Conservation (phyloP, 345 rosid species). For the Conringia planisiliqua region DNA sequence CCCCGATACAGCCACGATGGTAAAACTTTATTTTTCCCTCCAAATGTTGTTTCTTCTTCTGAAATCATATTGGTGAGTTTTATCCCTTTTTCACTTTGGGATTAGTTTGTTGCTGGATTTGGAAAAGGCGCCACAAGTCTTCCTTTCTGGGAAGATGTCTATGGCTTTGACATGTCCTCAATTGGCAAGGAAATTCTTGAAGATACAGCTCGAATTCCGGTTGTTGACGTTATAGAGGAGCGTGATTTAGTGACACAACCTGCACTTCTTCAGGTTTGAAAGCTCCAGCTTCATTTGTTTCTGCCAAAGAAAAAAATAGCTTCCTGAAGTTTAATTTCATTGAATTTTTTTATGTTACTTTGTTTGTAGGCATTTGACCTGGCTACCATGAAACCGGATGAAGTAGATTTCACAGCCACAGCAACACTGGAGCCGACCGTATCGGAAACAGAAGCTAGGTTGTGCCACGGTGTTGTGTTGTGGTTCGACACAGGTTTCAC, state of each 20-base stretch:
- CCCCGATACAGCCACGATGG: slow-evolving; percentile 93
- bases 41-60: background rate
- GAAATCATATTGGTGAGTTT: background rate
- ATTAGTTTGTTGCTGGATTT: slow-evolving; percentile 84
- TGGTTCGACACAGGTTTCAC: slow-evolving; percentile 97
- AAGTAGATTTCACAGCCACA: slow-evolving; percentile 86
- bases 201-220: slow-evolving; percentile 64
- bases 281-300: background rate
- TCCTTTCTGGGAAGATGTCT: slow-evolving; percentile 91
- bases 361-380: slow-evolving; percentile 69
- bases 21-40: slow-evolving; percentile 9
- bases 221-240: slow-evolving; percentile 66
- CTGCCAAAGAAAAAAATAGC: background rate
- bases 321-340: background rate
- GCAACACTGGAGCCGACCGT: slow-evolving; percentile 28
- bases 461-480: slow-evolving; percentile 73
- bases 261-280: slow-evolving; percentile 54
- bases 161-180: slow-evolving; percentile 85
- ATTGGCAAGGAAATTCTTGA: slow-evolving; percentile 70
- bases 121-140: slow-evolving; percentile 89
- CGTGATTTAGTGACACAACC: slow-evolving; percentile 62
- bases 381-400: slow-evolving; percentile 76
- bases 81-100: slow-evolving; percentile 10
- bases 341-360: background rate
- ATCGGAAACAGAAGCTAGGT: slow-evolving; percentile 24